Base-by-base conservation (phyloP, 2,329 filamentous ascomycete species). In the Verticillium longisporum region DNA sequence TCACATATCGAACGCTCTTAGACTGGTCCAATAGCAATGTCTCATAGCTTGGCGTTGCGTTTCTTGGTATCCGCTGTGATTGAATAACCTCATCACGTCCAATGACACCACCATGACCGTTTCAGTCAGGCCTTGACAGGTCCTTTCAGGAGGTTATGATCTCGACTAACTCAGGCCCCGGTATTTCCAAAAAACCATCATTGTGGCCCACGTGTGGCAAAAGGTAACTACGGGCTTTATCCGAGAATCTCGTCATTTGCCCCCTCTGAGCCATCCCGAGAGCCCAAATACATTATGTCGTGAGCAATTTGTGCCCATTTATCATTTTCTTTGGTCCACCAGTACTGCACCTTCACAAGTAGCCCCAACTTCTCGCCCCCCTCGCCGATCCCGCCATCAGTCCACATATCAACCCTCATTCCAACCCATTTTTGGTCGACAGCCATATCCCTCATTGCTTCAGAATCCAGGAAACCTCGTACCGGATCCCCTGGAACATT, bases 311-410 rank as follows among this genome's bases (percentile, higher is more conserved):
- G 70, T 2, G 60, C 55, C 61, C 67, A 68, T 6, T 57, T 59
- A 0, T 33, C 63, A 0, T 56, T 34, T 15, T 71, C 68, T 58
- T 63, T 60, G 36, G 62, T 66, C 69, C 67, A 72, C 71, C 70
- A 72, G 36, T 72, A 72, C 53, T 70, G 66, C 14, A 70, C 69
- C 45, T 72, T 71, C 11, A 71, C 65, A 36, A 72, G 15, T 14
- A 67, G 53, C 50, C 61, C 54, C 32, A 37, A 14, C 3, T 57
- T 63, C 13, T 26, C 26, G 4, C 45, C 59, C 13, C 41, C 36
- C 5, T 4, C 13, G n/a, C 26, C 36, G 9, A 34, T 54, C 5
- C 18, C 38, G 3, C 54, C 57, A 3, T 68, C 69, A 26, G 65
- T 63, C 71, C 70, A 71, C 34, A 72, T 55, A 54, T 71, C 68